Conservation (phyloP, 129 eudicot genomes). For the Centrapalus pauciflorus region DNA sequence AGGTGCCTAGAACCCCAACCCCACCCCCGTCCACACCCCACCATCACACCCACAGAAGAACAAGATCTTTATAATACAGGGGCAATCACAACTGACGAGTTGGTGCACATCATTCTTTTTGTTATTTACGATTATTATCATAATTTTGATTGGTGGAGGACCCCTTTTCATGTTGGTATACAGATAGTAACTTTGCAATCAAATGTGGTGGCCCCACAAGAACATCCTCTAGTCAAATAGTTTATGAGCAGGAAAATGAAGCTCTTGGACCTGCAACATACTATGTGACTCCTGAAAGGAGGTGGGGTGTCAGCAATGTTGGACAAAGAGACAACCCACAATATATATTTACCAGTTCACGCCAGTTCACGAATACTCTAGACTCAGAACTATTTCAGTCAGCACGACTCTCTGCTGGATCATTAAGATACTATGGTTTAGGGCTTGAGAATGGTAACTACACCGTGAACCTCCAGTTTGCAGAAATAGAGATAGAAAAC, state of each 20-base stretch:
- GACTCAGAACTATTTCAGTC: slow-evolving; percentile 73
- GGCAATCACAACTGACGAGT: not conserved
- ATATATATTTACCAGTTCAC: slow-evolving; percentile 18
- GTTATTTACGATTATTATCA: not conserved
- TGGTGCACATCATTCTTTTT: not conserved
- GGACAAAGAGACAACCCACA: slow-evolving; percentile 44
- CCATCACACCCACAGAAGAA: no score
- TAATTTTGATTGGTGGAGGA: not conserved
- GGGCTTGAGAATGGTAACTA: slow-evolving; percentile 83
- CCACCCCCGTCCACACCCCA: no score
- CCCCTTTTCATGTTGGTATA: not conserved
- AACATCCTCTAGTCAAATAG: slow-evolving; percentile 26
- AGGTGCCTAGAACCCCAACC: no score
- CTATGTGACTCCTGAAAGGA: slow-evolving; percentile 31
- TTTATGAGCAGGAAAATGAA: slow-evolving; percentile 49
- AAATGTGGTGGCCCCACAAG: slow-evolving; percentile 67
- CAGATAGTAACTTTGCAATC: slow-evolving; percentile 70
- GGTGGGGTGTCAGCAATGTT: slow-evolving; percentile 91
- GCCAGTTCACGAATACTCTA: slow-evolving; percentile 47
- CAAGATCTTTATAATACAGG: no score
- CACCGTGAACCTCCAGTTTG: slow-evolving; percentile 66
- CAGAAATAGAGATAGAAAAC: slow-evolving; percentile 45
- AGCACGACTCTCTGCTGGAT: slow-evolving; percentile 72
- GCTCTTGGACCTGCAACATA: slow-evolving; percentile 67
- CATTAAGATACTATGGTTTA: slow-evolving; percentile 81